Evolutionary conservation across 495 filamentous ascomycete species (phyloP).

Genomic region (Cercophora samala): DNA sequence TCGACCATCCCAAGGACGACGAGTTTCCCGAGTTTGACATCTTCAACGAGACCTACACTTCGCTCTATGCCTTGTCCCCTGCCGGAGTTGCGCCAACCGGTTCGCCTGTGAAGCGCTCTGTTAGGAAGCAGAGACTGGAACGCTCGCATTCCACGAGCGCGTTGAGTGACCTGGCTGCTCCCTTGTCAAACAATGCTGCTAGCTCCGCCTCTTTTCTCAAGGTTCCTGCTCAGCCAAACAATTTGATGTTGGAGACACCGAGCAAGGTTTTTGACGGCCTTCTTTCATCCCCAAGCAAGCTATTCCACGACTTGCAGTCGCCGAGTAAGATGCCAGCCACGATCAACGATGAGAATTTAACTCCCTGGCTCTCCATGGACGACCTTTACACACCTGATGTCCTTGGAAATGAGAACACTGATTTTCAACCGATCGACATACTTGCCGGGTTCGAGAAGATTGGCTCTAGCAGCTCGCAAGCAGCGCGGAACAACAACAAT

Average conservation of each 20-base stretch:
- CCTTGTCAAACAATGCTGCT: constrained; percentile 39
- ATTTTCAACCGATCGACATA: constrained; percentile 73
- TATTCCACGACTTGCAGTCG: constrained; percentile 56
- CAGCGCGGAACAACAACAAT: constrained; percentile 18
- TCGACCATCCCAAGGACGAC: constrained; percentile 48
- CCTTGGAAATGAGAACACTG: constrained; percentile 51
- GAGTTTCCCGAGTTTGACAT: constrained; percentile 63
- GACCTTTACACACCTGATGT: constrained; percentile 54
- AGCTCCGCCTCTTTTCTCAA: constrained; percentile 47
- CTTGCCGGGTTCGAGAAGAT: constrained; percentile 89
- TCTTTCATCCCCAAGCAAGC: constrained; percentile 46
- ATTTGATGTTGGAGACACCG: constrained; percentile 48
- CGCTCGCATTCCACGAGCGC: constrained; percentile 56
- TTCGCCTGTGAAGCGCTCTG: constrained; percentile 74
- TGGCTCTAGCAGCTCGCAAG: constrained; percentile 49
- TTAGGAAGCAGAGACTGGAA: constrained; percentile 60
- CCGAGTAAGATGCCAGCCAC: constrained; percentile 38
- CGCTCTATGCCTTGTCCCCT: constrained; percentile 39
- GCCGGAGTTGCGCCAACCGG: constrained; percentile 43
- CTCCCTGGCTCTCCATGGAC: constrained; percentile 46
- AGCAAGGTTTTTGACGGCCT: constrained; percentile 52
- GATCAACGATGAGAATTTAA: constrained; percentile 44
- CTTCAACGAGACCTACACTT: constrained; percentile 61
- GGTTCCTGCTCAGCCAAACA: constrained; percentile 37
- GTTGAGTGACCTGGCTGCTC: constrained; percentile 64